These are phyloP conservation scores for Calamus simplicifolius DNA, from an alignment of 176 grass and related monocot genomes.

Conservation along the genomic window DNA sequence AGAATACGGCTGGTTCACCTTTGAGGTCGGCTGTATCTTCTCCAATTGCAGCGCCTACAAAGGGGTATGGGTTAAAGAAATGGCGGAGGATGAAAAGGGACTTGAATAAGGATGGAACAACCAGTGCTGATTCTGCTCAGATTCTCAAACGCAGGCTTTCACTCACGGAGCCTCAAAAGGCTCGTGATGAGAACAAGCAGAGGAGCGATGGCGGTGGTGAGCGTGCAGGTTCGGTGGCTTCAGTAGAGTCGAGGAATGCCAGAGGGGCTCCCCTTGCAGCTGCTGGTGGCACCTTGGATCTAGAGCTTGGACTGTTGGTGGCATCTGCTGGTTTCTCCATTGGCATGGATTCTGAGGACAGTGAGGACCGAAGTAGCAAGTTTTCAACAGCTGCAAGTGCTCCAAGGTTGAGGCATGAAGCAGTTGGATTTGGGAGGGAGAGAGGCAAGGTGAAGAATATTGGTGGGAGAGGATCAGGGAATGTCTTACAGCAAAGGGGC, in stretches of 20 bases:
- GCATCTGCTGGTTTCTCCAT: conserved; percentile 39
- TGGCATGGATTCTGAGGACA: conserved; percentile 54
- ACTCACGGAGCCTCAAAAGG: not conserved
- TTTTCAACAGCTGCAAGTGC: conserved; percentile 54
- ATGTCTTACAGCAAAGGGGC: conserved; percentile 14
- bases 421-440: conserved; percentile 11
- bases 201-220: conserved; percentile 3
- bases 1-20: conserved; percentile 12
- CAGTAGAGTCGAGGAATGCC: conserved; percentile 37
- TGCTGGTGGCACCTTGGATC: conserved; percentile 24
- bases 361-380: conserved; percentile 60
- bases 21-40: not conserved
- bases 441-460: conserved; percentile 18
- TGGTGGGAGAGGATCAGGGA: conserved; percentile 15
- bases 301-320: conserved; percentile 28
- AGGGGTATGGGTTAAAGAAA: conserved; percentile 23
- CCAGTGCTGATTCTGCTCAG: conserved; percentile 2
- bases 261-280: conserved; percentile 22
- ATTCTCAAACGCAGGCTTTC: conserved; percentile 18
- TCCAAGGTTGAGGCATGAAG: conserved; percentile 25
- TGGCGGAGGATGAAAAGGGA: conserved; percentile 51
- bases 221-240: conserved; percentile 49
- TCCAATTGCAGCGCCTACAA: conserved; percentile 10
- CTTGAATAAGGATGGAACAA: conserved; percentile 15
- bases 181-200: conserved; percentile 8